A percentile compares a stretch with the other conserved stretches of the same genome.
Conservation (phyloP, 163 green algal species). For the Chlamydomonas reinhardtii region DNA sequence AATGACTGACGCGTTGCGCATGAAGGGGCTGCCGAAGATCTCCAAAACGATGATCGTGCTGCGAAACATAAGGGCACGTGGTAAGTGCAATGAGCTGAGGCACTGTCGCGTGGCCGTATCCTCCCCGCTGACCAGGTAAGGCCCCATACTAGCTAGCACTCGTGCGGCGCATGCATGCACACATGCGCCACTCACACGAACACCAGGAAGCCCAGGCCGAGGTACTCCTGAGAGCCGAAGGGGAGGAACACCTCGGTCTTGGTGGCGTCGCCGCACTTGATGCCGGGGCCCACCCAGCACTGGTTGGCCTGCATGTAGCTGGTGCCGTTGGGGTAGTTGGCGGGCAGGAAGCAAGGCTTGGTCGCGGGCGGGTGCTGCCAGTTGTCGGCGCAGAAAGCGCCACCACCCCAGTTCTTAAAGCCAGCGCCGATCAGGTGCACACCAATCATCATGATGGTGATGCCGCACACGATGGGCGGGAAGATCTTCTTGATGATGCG, state of each 20-base stretch:
- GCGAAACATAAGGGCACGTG: conserved; percentile 58
- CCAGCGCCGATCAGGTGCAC: conserved; percentile 69
- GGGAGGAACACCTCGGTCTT: conserved; percentile 83
- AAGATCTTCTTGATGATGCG: conserved; percentile 69
- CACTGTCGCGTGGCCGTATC: no score
- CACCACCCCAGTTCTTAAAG: conserved; percentile 87
- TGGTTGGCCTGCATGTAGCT: conserved; percentile 48
- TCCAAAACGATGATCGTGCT: conserved; percentile 81
- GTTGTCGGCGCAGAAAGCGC: conserved; percentile 78
- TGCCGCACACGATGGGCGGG: conserved; percentile 83
- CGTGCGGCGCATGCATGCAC: no score
- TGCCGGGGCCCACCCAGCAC: conserved; percentile 24
- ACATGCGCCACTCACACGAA: conserved; percentile 1
- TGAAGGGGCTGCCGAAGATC: conserved; percentile 88
- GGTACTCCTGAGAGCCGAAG: conserved; percentile 81
- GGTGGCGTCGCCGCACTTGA: conserved; percentile 61
- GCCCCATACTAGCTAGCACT: no score
- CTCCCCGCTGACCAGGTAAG: no score
- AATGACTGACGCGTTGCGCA: conserved; percentile 82
- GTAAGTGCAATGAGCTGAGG: not conserved
- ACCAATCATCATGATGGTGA: conserved; percentile 80
- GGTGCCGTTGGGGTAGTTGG: conserved; percentile 46
- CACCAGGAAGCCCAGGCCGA: conserved; percentile 76
- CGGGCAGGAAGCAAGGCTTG: conserved; percentile 50
- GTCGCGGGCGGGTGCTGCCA: conserved; percentile 38